A percentile compares a stretch with the other conserved stretches of the same genome.
These are phyloP conservation scores for Marasmius oreades DNA, from an alignment of 1,284 basidiomycete species.

Conservation along the genomic window DNA sequence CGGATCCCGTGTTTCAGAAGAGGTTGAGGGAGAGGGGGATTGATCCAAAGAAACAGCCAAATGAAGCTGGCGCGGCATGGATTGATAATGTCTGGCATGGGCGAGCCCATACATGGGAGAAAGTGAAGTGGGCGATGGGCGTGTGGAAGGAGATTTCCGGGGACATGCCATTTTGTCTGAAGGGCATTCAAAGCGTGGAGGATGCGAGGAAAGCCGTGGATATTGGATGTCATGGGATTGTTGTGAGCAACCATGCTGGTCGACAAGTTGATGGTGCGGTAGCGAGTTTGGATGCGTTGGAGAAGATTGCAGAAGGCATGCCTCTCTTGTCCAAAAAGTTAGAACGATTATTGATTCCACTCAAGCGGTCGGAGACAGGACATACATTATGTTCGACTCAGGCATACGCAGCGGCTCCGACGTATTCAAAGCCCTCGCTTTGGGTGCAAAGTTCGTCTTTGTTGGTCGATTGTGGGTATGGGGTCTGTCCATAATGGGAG, in stretches of 20 bases:
- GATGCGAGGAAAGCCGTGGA: slow-evolving; percentile 49
- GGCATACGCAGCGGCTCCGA: slow-evolving; percentile 55
- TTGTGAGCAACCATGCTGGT: slow-evolving; percentile 60
- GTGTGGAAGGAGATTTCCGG: slow-evolving; percentile 53
- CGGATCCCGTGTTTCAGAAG: background rate
- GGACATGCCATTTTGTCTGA: slow-evolving; percentile 54
- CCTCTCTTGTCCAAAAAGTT: slow-evolving; percentile 31
- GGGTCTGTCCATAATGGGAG: slow-evolving; percentile 49
- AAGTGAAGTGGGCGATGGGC: slow-evolving; percentile 43
- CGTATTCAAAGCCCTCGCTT: slow-evolving; percentile 54
- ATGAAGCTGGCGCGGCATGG: slow-evolving; percentile 47
- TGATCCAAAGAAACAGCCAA: slow-evolving; percentile 29
- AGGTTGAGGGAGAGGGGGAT: background rate
- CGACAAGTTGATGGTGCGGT: slow-evolving; percentile 60
- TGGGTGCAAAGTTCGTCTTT: slow-evolving; percentile 44
- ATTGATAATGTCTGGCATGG: slow-evolving; percentile 59
- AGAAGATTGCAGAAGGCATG: slow-evolving; percentile 50
- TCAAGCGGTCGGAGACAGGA: background rate
- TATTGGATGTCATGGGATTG: slow-evolving; percentile 54
- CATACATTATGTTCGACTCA: slow-evolving; percentile 55
- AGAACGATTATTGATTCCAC: background rate
- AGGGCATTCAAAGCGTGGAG: slow-evolving; percentile 50
- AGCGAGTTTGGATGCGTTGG: slow-evolving; percentile 49
- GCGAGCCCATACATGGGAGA: slow-evolving; percentile 55
- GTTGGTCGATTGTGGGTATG: slow-evolving; percentile 47